phyloP scores from a whole-genome alignment of 2,329 filamentous ascomycete species.

The Epichloe brachyelytri region DNA sequence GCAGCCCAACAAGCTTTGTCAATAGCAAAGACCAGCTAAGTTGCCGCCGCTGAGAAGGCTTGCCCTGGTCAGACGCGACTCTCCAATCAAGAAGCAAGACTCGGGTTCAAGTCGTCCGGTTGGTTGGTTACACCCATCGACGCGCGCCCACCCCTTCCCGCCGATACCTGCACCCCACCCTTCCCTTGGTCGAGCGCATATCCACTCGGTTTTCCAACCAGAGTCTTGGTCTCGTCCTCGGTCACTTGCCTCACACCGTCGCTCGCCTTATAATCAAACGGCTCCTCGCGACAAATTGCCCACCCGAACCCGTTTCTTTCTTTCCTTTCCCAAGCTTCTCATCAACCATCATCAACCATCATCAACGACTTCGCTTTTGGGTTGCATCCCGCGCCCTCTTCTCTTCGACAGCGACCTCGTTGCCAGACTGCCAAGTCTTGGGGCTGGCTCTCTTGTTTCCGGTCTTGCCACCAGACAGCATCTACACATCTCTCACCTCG shows the following conservation, averaged over 20 bases:
- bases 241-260: slow-evolving; percentile 6
- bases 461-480: background rate
- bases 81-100: slow-evolving; percentile 1
- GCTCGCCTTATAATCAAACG: slow-evolving; percentile 7
- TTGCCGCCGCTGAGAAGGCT: background rate
- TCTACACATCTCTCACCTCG: slow-evolving; percentile 12
- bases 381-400: background rate
- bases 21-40: background rate
- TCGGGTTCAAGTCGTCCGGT: background rate
- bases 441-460: background rate
- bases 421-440: background rate
- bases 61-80: background rate
- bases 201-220: slow-evolving; percentile 4
- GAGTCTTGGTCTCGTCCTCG: background rate
- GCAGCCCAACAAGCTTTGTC: background rate
- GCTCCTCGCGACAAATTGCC: slow-evolving; percentile 4
- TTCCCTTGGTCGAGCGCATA: slow-evolving; percentile 6
- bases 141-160: background rate
- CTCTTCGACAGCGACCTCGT: background rate
- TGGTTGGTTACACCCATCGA: background rate
- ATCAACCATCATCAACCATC: background rate
- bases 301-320: background rate
- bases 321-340: background rate
- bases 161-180: background rate
- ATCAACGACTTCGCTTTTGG: slow-evolving; percentile 1